Conservation (phyloP, 345 rosid species). For the Eucalyptus sp. region DNA sequence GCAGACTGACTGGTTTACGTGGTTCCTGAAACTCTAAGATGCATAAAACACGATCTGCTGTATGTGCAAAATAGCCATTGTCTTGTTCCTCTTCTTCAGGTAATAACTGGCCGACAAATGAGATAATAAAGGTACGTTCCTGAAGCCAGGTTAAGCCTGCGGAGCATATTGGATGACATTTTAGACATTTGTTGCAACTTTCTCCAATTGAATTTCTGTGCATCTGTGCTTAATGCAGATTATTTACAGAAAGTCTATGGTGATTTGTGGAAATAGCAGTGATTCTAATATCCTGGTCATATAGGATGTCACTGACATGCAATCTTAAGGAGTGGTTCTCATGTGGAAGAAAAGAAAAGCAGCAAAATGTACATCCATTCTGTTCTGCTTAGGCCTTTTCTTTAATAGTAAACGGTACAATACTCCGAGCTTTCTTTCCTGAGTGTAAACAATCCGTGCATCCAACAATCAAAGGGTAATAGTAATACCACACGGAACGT, state of each 20-base stretch:
- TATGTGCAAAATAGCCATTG: not conserved
- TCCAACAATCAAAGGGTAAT: not conserved
- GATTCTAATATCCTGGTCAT: not conserved
- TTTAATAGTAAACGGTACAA: not conserved
- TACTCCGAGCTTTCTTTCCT: not conserved
- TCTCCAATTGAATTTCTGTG: not conserved
- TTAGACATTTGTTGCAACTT: not conserved
- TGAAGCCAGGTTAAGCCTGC: not conserved
- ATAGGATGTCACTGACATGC: not conserved
- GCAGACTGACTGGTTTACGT: not conserved
- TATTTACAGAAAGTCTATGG: not conserved
- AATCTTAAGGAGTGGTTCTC: not conserved
- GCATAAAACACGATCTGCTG: not conserved
- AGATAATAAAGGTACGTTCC: not conserved
- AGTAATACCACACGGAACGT: not conserved
- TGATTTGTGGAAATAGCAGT: not conserved
- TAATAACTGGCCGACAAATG: not conserved
- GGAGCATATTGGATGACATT: not conserved
- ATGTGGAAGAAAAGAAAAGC: not conserved
- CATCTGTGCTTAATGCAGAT: not conserved
- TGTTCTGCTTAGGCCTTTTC: not conserved
- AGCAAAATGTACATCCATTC: not conserved
- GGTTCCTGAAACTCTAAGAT: not conserved
- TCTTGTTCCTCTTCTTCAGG: not conserved
- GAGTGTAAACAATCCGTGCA: not conserved